These are phyloP conservation scores for Ogataea wickerhamii DNA, from an alignment of 805 yeast species.

Conservation along the genomic window DNA sequence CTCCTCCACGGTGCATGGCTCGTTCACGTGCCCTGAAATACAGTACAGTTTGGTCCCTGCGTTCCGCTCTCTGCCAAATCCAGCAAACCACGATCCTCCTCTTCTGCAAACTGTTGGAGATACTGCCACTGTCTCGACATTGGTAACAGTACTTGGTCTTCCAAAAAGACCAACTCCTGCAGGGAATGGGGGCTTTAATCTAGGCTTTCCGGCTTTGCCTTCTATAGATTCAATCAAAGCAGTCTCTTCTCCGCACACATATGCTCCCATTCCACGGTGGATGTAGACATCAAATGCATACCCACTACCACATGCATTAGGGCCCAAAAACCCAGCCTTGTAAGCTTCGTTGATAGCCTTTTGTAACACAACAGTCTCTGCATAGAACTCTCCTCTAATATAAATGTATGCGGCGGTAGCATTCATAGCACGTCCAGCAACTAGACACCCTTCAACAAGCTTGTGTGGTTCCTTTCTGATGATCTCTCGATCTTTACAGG, in stretches of 20 bases:
- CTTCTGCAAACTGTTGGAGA: conserved; percentile 87
- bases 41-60: conserved; percentile 80
- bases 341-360: conserved; percentile 86
- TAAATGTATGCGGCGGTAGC: conserved; percentile 91
- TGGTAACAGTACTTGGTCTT: conserved; percentile 87
- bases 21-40: conserved; percentile 87
- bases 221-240: conserved; percentile 84
- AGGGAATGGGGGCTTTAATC: conserved; percentile 93
- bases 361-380: conserved; percentile 72
- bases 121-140: conserved; percentile 88
- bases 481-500: conserved; percentile 89
- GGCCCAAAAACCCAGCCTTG: conserved; percentile 74
- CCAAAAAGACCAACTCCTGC: conserved; percentile 92
- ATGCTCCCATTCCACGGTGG: conserved; percentile 93
- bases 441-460: conserved; percentile 85
- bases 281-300: conserved; percentile 78
- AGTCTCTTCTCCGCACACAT: conserved; percentile 90
- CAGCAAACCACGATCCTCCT: conserved; percentile 84
- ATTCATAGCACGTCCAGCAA: conserved; percentile 90
- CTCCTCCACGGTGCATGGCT: conserved; percentile 91
- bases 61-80: conserved; percentile 83
- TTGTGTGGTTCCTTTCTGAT: conserved; percentile 90
- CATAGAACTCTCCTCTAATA: conserved; percentile 87
- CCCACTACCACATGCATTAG: conserved; percentile 84
- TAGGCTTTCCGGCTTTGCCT: conserved; percentile 92